These are phyloP conservation scores for Ogataea populi-albae DNA, from an alignment of 805 yeast genomes.

Conservation along the genomic window DNA sequence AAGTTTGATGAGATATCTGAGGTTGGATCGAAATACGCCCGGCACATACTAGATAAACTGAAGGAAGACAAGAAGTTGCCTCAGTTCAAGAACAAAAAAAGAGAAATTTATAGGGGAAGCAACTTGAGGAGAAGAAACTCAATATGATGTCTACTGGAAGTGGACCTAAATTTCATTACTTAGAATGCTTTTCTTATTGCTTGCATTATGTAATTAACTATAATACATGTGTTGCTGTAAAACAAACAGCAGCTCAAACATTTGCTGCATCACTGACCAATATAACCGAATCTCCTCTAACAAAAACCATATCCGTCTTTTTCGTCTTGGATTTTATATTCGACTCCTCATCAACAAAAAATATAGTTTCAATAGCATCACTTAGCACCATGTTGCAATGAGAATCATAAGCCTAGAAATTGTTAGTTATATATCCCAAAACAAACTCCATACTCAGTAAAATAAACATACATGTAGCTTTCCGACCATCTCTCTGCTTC, in stretches of 20 bases:
- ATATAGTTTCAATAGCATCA: constrained; percentile 85
- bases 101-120: constrained; percentile 28
- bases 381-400: constrained; percentile 96
- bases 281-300: constrained; percentile 97
- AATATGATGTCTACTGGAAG: constrained; percentile 32
- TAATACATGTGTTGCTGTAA: no score
- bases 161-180: no score
- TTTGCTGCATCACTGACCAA: constrained; percentile 49
- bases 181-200: no score
- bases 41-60: constrained; percentile 50
- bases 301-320: constrained; percentile 83
- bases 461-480: constrained; percentile 71
- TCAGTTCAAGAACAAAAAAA: constrained; percentile 51
- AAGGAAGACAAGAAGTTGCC: constrained; percentile 56
- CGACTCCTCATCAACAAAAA: constrained; percentile 49
- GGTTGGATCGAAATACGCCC: constrained; percentile 78
- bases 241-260: constrained; percentile 5
- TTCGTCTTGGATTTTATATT: constrained; percentile 45
- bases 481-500: constrained; percentile 90
- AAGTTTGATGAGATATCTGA: constrained; percentile 86
- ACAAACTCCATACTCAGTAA: no score
- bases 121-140: constrained; percentile 60
- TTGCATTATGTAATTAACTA: no score
- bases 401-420: constrained; percentile 78
- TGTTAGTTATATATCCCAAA: no score